Base-by-base conservation (phyloP, 225 moss, liverwort and hornwort genomes). In the Polytrichum formosum region DNA sequence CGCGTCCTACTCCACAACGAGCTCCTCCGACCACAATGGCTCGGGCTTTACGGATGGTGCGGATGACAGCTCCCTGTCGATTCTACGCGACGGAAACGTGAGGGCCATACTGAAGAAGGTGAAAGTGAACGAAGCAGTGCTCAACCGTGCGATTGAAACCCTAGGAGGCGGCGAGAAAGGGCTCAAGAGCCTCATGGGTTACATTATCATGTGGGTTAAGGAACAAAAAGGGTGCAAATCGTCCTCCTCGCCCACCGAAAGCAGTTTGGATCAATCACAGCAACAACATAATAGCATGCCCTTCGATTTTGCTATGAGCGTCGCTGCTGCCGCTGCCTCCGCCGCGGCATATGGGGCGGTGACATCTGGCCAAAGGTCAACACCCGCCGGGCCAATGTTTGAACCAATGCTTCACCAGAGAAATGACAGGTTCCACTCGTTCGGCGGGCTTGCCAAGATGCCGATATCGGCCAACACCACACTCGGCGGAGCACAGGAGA, bases 31-130 rank as follows among this genome's bases (percentile, higher is more conserved):
- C 4, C 70, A 77, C 28, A 29, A 58, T 5, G 21, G 21, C 19
- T 30, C 30, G 1, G 30, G 30, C 30, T 30, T 30, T 30, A 30
- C 30, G 5, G 30, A 30, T 3, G 30, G 30, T 30, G 58, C 20
- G 19, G 73, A 70, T 28, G 69, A 70, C 13, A 22, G 65, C 27
- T 66, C 70, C 46, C 37, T 75, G 64, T 75, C 72, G 21, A 30
- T 68, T 61, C 72, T 80, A 2, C 72, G 68, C 68, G 74, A 83
- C 54, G 80, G 76, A 6, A 68, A 83, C 0, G 72, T 87, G 6
- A 83, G 83, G 66, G 83, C 83, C 26, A 9, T 87, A n/a, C 72
- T 87, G 73, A 83, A 83, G 74, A 87, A 83, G 54, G 83, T 81
- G 68, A 83, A 63, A 16, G 72, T 87, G 1, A 87, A 87, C 31